Conservation (phyloP, 495 filamentous ascomycete genomes). For the Penicillium pancosmium region DNA sequence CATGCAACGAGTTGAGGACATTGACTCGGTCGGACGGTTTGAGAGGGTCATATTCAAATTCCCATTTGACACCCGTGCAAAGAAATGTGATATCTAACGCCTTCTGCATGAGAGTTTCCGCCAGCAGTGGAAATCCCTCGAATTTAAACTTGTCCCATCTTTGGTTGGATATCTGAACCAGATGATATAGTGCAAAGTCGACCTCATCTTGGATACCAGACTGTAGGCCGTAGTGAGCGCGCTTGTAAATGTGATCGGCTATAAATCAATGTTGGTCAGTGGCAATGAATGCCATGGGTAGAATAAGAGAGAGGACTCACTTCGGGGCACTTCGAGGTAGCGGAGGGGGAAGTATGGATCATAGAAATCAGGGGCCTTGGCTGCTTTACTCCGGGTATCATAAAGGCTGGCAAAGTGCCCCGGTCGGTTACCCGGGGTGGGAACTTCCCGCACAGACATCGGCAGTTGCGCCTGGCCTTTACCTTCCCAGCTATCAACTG, state of each 20-base stretch:
- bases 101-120: conserved; percentile 85
- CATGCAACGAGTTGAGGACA: conserved; percentile 64
- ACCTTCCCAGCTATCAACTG: conserved; percentile 42
- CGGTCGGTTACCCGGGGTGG: conserved; percentile 48
- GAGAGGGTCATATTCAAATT: conserved; percentile 66
- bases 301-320: conserved; percentile 27
- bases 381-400: conserved; percentile 30
- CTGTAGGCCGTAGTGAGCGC: conserved; percentile 76
- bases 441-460: conserved; percentile 47
- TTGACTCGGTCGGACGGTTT: conserved; percentile 62
- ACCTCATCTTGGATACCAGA: conserved; percentile 81
- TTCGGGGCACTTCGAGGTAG: conserved; percentile 45
- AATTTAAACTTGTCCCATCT: conserved; percentile 95
- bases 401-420: conserved; percentile 33
- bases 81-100: conserved; percentile 71
- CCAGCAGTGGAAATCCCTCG: conserved; percentile 85
- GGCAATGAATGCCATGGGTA: background rate
- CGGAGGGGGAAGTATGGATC: conserved; percentile 47
- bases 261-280: background rate
- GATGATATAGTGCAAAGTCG: conserved; percentile 84
- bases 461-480: conserved; percentile 40
- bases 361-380: conserved; percentile 44
- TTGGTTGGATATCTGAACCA: conserved; percentile 95
- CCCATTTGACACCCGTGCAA: conserved; percentile 82
- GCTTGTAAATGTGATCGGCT: conserved; percentile 76